Evolutionary conservation across 139 green algal genomes (phyloP), one percentile per base, ranked within the genome.

Genomic region (Raphidocelis subcapitata): DNA sequence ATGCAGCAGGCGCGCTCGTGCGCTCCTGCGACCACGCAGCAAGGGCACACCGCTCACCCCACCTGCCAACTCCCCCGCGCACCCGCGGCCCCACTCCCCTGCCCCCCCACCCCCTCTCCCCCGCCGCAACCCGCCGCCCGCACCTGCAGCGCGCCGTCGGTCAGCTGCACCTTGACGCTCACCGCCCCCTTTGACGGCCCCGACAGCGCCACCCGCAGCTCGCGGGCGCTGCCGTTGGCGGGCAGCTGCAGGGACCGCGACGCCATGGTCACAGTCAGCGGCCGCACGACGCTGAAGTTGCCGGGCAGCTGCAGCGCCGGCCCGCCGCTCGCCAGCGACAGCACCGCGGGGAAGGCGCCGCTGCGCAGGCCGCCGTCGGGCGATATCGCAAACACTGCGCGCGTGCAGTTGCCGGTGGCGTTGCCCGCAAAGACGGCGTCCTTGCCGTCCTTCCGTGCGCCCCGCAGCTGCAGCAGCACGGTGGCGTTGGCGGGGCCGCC

Each of bases 81-180:
- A n/a, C 35, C 18, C 28, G 55, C 14, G n/a, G 55, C 55, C 8
- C 62, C 35, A 35, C 32, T 8, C 12, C 36, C 5, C 62, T 31
- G 62, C 62, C 12, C 20, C 35, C 21, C 5, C 32, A 68, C 5
- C n/a, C 15, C 57, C 57, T 15, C 32, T 56, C 41, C 57, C 37
- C 55, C 26, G 24, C 55, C 24, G n/a, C n/a, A 8, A 16, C 8
- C 5, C 55, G 10, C 55, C 55, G 5, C 24, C 10, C 55, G 5
- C 55, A 62, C 24, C 55, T 62, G 55, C 55, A 62, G 24, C 26
- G 26, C 64, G 36, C 32, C 44, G 3, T 64, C 46, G 5, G 28
- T 5, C 31, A 65, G 47, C 61, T 57, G 61, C 61, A 77, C 46
- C 61, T n/a, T 24, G 29, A 77, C 70, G 32, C 46, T 41, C 31